Evolutionary conservation across 305 asterid species (phyloP), one percentile per base, ranked within the genome.

Genomic region (Solanum aculeatissimum): DNA sequence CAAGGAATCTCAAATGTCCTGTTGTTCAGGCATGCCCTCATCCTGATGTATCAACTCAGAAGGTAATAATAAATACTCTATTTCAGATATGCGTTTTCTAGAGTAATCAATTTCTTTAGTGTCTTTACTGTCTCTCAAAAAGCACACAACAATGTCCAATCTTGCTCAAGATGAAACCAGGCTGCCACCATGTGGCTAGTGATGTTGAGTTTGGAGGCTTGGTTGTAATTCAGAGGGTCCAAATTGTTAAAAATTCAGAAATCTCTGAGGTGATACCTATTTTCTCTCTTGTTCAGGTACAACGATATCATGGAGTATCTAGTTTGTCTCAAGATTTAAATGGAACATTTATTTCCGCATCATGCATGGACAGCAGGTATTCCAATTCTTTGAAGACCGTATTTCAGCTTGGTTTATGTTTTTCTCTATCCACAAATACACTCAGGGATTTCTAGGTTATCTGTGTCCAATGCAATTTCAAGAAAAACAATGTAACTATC

Each of bases 291-390:
- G 60, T 87, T 80, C 85, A 95, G 98, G 97, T 86, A 54, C 94
- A 89, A 84, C 80, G 90, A 85, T 87, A 89, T 38, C 98, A 92
- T 85, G 98, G 98, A 88, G 93, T 95, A 85, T 94, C 99, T 83
- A 90, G 98, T 86, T 88, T 94, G 91, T 95, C 98, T 80, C 98
- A 97, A 90, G 98, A 95, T 89, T 66, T 90, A 84, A 94, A 92
- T 84, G 98, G 99, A 88, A 93, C 93, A 13, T 95, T 85, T 89
- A 85, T 97, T 83, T 87, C 98, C 3, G 98, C 99, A 85, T 93
- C 99, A 13, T 93, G 98, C 93, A 97, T 93, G 98, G 98, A 97
- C 88, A 96, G 92, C 89, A 94, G 98, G 98, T 95, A 87, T 16
- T 72, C 54, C 81, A 70, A 60, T 81, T 81, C 32, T 12, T 42